Evolutionary conservation across 1,139 yeast species (phyloP), one percentile per base, ranked within the genome.

Genomic region (Kodamaea plutei): DNA sequence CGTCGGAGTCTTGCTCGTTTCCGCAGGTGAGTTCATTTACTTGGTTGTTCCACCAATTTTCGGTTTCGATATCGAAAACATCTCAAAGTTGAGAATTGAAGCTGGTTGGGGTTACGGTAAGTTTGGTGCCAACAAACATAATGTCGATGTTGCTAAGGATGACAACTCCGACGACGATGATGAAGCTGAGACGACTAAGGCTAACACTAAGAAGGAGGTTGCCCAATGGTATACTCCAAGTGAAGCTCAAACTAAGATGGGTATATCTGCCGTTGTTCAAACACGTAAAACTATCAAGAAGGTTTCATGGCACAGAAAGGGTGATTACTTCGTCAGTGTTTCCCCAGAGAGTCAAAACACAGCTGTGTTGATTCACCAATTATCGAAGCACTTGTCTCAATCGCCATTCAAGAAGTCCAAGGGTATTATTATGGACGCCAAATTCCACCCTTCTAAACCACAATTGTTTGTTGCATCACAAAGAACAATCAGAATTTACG

Each of bases 361-460:
- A 5, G 82, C 97, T 4, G 96, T 91, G 25, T 69, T 93, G 37
- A 87, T 91, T 43, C 99, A 91, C 61, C 97, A 91, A 64, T 64
- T 91, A 30, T 85, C 96, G 5, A 88, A 88, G 60, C 98, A 91
- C 64, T 72, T 83, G 40, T 83, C 97, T n/a, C 99, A 91, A 64
- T 84, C 96, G 11, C 99, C 99, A 41, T 91, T 91, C 74, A 75
- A 79, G 47, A 87, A 87, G 59, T 77, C 95, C 22, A 85, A 85
- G 66, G 99, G 99, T 42, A 81, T 89, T 40, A 81, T 89, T 27
- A 88, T 88, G 80, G 95, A 87, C 56, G 96, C 96, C 41, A 84
- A 83, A 59, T 91, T 91, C 76, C 99, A 91, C 61, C 98, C 99
- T 15, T 81, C 85, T 64, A 81, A 85, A 52, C 98, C 99, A 12